These are phyloP conservation scores for Suillus luteus DNA, from an alignment of 768 basidiomycete genomes.

Conservation along the genomic window DNA sequence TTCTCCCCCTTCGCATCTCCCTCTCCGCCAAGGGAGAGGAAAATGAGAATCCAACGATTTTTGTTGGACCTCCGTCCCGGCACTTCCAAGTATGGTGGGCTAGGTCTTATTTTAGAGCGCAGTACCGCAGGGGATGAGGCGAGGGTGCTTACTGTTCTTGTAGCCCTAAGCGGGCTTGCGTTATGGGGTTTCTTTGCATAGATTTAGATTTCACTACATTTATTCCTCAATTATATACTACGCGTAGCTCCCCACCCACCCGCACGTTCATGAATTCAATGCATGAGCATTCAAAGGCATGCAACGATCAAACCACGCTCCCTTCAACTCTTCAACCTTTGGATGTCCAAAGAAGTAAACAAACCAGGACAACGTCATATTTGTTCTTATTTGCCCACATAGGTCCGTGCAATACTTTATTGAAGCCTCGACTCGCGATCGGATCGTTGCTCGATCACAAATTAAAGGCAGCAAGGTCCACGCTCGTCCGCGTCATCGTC, in stretches of 20 bases:
- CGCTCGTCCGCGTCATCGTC: background rate
- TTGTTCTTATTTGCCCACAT: background rate
- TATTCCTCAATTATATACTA: background rate
- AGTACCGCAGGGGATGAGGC: conserved; percentile 71
- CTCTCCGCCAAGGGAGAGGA: conserved; percentile 27
- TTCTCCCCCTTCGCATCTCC: conserved; percentile 33
- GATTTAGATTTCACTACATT: background rate
- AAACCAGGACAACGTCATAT: background rate
- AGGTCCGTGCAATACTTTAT: background rate
- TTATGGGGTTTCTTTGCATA: conserved; percentile 35
- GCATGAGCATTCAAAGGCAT: too few relatives aligned
- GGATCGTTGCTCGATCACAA: conserved; percentile 7
- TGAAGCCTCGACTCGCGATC: conserved; percentile 5
- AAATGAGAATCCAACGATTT: conserved; percentile 27
- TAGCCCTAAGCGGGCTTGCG: conserved; percentile 32
- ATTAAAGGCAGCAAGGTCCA: background rate
- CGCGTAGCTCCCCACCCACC: too few relatives aligned
- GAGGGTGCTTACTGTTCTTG: conserved; percentile 30
- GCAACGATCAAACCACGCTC: too few relatives aligned
- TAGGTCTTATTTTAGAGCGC: conserved; percentile 53
- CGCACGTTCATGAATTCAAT: too few relatives aligned
- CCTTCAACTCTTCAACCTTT: too few relatives aligned
- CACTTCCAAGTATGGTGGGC: conserved; percentile 41
- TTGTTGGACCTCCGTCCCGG: conserved; percentile 34
- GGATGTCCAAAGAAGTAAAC: too few relatives aligned